phyloP scores from a whole-genome alignment of 2,329 filamentous ascomycete genomes.

The Furcasterigmium furcatum region DNA sequence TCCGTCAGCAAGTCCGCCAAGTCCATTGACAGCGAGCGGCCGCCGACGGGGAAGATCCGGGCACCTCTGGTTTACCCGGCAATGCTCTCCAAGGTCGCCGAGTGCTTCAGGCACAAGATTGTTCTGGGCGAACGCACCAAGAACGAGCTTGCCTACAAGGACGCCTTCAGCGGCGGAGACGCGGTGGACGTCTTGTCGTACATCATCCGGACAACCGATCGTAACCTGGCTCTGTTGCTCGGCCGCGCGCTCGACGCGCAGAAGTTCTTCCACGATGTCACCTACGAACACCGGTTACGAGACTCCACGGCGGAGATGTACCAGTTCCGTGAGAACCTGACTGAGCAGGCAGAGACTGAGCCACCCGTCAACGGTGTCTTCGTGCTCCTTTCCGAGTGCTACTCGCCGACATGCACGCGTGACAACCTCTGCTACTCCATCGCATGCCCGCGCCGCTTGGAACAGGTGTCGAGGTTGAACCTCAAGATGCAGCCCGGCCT shows the following conservation, averaged over 20 bases:
- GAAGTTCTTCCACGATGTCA: slow-evolving; percentile 99
- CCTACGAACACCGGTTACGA: slow-evolving; percentile 91
- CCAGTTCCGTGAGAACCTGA: slow-evolving; percentile 90
- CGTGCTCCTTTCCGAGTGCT: slow-evolving; percentile 92
- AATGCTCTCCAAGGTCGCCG: slow-evolving; percentile 85
- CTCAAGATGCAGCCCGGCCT: slow-evolving; percentile 89
- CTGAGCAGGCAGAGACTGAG: slow-evolving; percentile 76
- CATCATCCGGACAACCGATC: slow-evolving; percentile 95
- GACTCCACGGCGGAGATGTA: slow-evolving; percentile 96
- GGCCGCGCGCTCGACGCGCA: slow-evolving; percentile 93
- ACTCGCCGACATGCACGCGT: slow-evolving; percentile 93
- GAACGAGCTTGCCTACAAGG: slow-evolving; percentile 96
- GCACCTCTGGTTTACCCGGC: slow-evolving; percentile 92
- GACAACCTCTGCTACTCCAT: slow-evolving; percentile 98
- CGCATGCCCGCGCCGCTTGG: slow-evolving; percentile 86
- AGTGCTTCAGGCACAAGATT: slow-evolving; percentile 89
- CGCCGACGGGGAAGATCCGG: slow-evolving; percentile 59
- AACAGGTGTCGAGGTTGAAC: slow-evolving; percentile 93
- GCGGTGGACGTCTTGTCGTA: slow-evolving; percentile 94
- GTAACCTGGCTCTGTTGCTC: slow-evolving; percentile 86
- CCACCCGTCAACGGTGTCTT: slow-evolving; percentile 87
- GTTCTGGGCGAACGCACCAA: slow-evolving; percentile 85
- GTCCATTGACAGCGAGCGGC: slow-evolving; percentile 52
- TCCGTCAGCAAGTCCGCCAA: slow-evolving; percentile 55
- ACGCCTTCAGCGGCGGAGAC: slow-evolving; percentile 92